These are phyloP conservation scores for Dactylellina sp. DNA, from an alignment of 2,329 filamentous ascomycete species.

Conservation along the genomic window DNA sequence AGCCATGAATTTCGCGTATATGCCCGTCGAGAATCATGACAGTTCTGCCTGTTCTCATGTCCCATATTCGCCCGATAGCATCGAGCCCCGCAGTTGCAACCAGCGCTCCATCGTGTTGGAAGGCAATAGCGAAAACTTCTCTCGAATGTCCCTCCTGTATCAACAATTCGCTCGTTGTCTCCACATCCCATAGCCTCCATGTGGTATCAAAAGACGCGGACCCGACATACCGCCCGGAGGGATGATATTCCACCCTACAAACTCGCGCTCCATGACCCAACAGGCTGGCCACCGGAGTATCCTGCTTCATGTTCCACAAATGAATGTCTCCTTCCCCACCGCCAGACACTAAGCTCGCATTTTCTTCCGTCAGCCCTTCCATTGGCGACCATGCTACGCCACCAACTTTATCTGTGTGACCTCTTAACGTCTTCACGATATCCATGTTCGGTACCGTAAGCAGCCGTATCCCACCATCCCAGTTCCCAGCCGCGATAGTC, in stretches of 20 bases:
- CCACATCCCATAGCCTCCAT: constrained; percentile 95
- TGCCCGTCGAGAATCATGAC: constrained; percentile 96
- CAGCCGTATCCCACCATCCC: constrained; percentile 88
- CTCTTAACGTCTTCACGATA: constrained; percentile 79
- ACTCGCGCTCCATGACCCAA: constrained; percentile 87
- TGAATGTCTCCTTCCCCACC: constrained; percentile 89
- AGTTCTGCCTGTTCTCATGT: constrained; percentile 88
- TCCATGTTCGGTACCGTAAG: constrained; percentile 85
- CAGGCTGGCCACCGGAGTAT: constrained; percentile 84
- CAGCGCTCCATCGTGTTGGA: constrained; percentile 90
- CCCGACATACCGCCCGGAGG: constrained; percentile 87
- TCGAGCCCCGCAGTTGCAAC: constrained; percentile 92
- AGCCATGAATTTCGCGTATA: constrained; percentile 89
- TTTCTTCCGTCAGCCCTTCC: constrained; percentile 76
- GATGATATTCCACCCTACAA: constrained; percentile 93
- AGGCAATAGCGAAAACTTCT: constrained; percentile 89
- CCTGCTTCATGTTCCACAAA: constrained; percentile 87
- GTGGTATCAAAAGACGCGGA: constrained; percentile 96
- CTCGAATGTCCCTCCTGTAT: constrained; percentile 94
- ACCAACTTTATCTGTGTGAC: constrained; percentile 88
- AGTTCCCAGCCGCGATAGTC: constrained; percentile 88
- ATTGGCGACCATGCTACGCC: constrained; percentile 91
- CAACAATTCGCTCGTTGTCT: constrained; percentile 83
- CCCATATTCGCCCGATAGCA: constrained; percentile 95
- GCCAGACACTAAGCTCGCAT: constrained; percentile 88